These are phyloP conservation scores for Phycomyces nitens DNA, from an alignment of 192 early-diverging fungal genomes.

Conservation along the genomic window DNA sequence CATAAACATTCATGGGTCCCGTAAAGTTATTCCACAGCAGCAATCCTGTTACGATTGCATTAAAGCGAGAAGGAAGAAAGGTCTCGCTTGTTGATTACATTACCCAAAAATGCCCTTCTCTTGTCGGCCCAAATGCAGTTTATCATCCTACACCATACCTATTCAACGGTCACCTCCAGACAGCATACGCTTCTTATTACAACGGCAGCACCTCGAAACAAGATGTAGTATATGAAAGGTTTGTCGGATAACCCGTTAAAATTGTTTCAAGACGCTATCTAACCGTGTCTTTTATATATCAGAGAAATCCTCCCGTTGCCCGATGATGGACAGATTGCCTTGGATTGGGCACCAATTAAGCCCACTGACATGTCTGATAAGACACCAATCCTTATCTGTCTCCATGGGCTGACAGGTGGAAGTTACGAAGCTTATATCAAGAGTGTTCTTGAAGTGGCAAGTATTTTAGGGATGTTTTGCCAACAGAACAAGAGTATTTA, in stretches of 20 bases:
- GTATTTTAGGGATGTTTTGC: background rate
- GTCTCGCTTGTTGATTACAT: constrained; percentile 33
- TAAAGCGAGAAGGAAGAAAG: background rate
- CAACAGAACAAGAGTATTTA: background rate
- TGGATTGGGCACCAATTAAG: constrained; percentile 82
- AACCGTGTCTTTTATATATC: constrained; percentile 11
- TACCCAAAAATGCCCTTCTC: constrained; percentile 47
- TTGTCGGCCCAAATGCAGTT: constrained; percentile 45
- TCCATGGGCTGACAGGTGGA: constrained; percentile 92
- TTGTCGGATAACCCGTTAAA: no score
- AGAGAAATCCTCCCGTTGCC: constrained; percentile 53
- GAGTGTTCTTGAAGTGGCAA: constrained; percentile 58
- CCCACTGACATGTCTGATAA: constrained; percentile 51
- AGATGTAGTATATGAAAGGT: constrained; percentile 63
- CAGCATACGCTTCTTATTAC: constrained; percentile 58
- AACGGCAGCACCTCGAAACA: constrained; percentile 33
- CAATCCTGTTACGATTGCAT: constrained; percentile 4
- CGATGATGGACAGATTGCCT: constrained; percentile 82
- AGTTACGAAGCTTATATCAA: constrained; percentile 89
- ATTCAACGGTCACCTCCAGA: constrained; percentile 76
- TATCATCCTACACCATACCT: constrained; percentile 75
- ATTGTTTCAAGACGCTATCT: background rate
- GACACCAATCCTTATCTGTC: constrained; percentile 75
- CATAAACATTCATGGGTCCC: background rate
- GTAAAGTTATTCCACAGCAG: background rate